Evolutionary conservation across 2,329 filamentous ascomycete species (phyloP), one percentile per base, ranked within the genome.

Genomic region (Fusarium poae): DNA sequence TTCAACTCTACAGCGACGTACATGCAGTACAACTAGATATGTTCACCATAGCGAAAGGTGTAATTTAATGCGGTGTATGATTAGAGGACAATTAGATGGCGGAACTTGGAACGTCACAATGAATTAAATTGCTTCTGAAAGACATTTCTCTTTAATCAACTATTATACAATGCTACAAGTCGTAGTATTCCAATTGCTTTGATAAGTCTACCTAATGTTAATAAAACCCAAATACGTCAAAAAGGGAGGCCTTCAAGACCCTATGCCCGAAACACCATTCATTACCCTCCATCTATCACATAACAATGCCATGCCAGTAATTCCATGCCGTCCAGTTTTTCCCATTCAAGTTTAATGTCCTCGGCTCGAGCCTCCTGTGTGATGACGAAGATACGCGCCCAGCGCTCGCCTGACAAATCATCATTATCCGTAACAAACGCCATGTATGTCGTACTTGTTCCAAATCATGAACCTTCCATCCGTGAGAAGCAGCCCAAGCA

Each of bases 1-100:
- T 99, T 99, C 87, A 98, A 97, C 88, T 97, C 92, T 61, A 99
- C 96, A 62, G 95, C 96, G 50, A 94, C 92, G 68, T 99, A 99
- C 84, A 96, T 96, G 88, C 96, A 98, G 84, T 99, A 99, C 87
- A 99, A 99, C 82, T 98, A 97, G 73, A 75, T 53, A 65, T 45
- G 75, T 46, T 62, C 40, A 57, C 60, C 55, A 57, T 70, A 54
- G 65, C 40, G 61, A 46, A 52, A 39, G 69, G 56, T 72, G 61
- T 75, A 70, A 70, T 74, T 73, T 72, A 72, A 73, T 72, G 65
- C 65, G 72, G 71, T 79, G 78, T 79, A 79, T 68, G 71, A 79
- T 30, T 78, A 79, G 65, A 69, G 58, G 55, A 58, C 65, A 71
- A 73, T 72, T 61, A 67, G 63, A 65, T 64, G 66, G 59, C 62